These are phyloP conservation scores for Penicillium argentinense DNA, from an alignment of 495 filamentous ascomycete genomes.

Conservation along the genomic window DNA sequence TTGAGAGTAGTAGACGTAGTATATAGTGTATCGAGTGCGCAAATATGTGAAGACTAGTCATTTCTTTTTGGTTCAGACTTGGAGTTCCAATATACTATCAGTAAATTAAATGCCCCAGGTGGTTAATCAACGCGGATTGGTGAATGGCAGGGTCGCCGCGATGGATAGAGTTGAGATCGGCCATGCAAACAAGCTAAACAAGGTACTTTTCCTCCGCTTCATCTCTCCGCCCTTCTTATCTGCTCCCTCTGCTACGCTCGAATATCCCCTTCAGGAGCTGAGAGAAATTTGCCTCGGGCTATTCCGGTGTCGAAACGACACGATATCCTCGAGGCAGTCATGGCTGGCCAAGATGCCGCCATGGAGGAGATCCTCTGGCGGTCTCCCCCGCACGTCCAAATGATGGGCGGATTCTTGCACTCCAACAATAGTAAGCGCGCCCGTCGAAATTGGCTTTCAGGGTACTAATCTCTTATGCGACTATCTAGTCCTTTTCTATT, in stretches of 20 bases:
- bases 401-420: conserved; percentile 56
- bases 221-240: conserved; percentile 11
- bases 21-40: too few relatives aligned
- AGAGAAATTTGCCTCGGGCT: background rate
- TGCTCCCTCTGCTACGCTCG: background rate
- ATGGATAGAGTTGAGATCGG: background rate
- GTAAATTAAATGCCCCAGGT: background rate
- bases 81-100: too few relatives aligned
- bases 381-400: conserved; percentile 56
- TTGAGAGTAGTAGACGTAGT: too few relatives aligned
- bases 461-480: background rate
- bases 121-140: too few relatives aligned
- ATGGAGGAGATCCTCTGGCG: conserved; percentile 82
- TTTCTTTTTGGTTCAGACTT: too few relatives aligned
- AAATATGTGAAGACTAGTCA: too few relatives aligned
- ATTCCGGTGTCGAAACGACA: background rate
- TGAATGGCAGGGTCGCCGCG: too few relatives aligned
- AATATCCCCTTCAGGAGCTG: background rate
- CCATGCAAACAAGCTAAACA: conserved; percentile 42
- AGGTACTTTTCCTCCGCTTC: conserved; percentile 18
- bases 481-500: conserved; percentile 75
- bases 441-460: conserved; percentile 11
- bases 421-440: conserved; percentile 46
- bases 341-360: conserved; percentile 53
- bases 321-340: conserved; percentile 18